phyloP scores from a whole-genome alignment of 306 rosid genomes.

The Quercus dentata region DNA sequence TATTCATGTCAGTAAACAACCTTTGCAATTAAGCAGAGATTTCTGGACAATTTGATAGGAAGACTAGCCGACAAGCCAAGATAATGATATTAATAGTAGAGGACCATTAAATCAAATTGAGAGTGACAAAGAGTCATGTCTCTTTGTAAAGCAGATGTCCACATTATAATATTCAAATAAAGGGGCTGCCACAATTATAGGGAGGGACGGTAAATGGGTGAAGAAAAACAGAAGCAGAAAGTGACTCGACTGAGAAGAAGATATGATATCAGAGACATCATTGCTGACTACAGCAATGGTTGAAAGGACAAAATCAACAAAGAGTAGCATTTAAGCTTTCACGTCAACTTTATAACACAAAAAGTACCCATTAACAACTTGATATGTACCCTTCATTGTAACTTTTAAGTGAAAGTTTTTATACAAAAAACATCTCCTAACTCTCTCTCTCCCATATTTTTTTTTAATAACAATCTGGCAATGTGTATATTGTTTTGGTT shows the following conservation, averaged over 20 bases:
- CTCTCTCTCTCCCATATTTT: not conserved
- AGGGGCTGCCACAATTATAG: conserved; percentile 1
- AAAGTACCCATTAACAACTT: not conserved
- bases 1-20: not conserved
- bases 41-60: not conserved
- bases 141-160: not conserved
- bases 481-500: not conserved
- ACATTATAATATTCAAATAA: not conserved
- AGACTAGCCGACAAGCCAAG: not conserved
- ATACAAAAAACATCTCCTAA: not conserved
- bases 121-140: not conserved
- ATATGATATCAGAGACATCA: conserved; percentile 1
- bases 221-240: not conserved
- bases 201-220: too few species aligned
- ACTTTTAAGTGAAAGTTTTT: not conserved
- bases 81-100: not conserved
- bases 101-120: not conserved
- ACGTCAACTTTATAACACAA: conserved; percentile 12
- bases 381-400: not conserved
- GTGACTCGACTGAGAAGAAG: not conserved
- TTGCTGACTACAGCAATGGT: conserved; percentile 5
- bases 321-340: conserved; percentile 8
- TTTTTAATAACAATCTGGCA: not conserved
- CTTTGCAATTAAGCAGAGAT: not conserved
- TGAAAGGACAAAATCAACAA: not conserved